phyloP scores from a whole-genome alignment of 2,329 filamentous ascomycete genomes.

The Aaosphaeria arxii region DNA sequence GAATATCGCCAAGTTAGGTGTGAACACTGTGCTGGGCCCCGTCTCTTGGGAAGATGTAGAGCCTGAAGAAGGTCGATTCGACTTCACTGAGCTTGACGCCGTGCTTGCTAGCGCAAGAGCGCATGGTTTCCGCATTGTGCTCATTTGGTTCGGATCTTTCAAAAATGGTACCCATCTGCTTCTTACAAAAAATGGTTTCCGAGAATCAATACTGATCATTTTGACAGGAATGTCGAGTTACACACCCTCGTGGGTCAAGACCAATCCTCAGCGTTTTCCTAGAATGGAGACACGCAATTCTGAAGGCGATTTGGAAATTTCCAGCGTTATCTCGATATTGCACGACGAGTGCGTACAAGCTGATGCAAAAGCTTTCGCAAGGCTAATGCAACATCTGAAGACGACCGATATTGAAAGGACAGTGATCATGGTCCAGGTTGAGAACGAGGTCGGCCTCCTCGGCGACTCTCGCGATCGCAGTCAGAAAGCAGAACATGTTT shows the following conservation, averaged over 20 bases:
- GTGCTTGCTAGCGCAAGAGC: slow-evolving; percentile 37
- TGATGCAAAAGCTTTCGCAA: slow-evolving; percentile 39
- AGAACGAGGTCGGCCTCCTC: slow-evolving; percentile 54
- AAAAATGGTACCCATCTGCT: slow-evolving; percentile 38
- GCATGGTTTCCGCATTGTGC: slow-evolving; percentile 39
- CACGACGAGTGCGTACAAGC: background rate
- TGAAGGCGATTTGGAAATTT: slow-evolving; percentile 23
- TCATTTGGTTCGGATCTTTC: slow-evolving; percentile 49
- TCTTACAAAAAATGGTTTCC: too few relatives aligned
- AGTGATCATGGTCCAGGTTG: slow-evolving; percentile 57
- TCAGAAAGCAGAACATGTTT: slow-evolving; percentile 40
- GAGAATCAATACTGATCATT: too few relatives aligned
- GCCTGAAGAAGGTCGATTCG: slow-evolving; percentile 43
- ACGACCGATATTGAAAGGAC: slow-evolving; percentile 48
- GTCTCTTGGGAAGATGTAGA: slow-evolving; percentile 50
- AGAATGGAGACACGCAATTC: slow-evolving; percentile 16
- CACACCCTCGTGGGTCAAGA: slow-evolving; percentile 22
- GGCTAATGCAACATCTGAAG: slow-evolving; percentile 40
- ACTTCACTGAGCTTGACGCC: slow-evolving; percentile 42
- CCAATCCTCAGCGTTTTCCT: slow-evolving; percentile 33
- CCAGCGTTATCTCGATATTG: background rate
- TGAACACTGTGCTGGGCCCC: slow-evolving; percentile 47
- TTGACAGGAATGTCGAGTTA: slow-evolving; percentile 9
- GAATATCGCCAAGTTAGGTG: slow-evolving; percentile 39
- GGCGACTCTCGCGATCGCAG: slow-evolving; percentile 52